Base-by-base conservation (phyloP, 129 eudicot genomes). In the Flaveria bidentis region DNA sequence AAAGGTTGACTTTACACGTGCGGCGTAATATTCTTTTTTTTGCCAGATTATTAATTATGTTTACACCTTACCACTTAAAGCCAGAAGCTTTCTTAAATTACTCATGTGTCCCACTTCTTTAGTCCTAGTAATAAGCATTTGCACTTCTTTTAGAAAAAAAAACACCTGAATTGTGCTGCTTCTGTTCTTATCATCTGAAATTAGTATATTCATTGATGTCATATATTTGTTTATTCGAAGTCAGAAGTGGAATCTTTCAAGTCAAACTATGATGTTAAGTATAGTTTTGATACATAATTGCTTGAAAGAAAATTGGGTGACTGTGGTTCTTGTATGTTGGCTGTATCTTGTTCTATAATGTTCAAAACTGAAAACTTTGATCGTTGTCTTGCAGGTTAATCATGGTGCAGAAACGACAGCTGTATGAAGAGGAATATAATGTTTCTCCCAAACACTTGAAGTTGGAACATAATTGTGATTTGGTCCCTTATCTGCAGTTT, bases 381-480 rank as follows among this genome's bases (percentile, higher is more conserved):
- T 36, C 18, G 8, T 11, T 15, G 50, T 62, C 30, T 58, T 73
- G 82, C 91, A 89, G 91, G 72, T 72, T 63, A 63, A 82, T 45
- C 61, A 89, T 89, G 96, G 89, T 84, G 8, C 89, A 86, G 22
- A 89, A 89, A 67, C 81, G 96, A 26, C 82, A 86, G 18, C 69
- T 82, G 46, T 84, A 22, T 15, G 91, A 84, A 58, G 83, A 86
- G 17, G 78, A 73, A 12, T 72, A 42, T 75, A 84, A 80, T 62
- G 85, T 75, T 82, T 85, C 96, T 14, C 36, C 84, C 6, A 89
- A 89, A 71, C 88, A 87, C 73, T 76, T 79, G 44, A 89, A 85
- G 82, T 52, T 69, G 62, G 86, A 76, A 44, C 78, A 67, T 67
- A 55, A 64, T 76, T 18, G 46, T 41, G 79, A 75, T 11, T 66